Conservation (phyloP, 2,329 filamentous ascomycete genomes). For the Escovopsis sp. region DNA sequence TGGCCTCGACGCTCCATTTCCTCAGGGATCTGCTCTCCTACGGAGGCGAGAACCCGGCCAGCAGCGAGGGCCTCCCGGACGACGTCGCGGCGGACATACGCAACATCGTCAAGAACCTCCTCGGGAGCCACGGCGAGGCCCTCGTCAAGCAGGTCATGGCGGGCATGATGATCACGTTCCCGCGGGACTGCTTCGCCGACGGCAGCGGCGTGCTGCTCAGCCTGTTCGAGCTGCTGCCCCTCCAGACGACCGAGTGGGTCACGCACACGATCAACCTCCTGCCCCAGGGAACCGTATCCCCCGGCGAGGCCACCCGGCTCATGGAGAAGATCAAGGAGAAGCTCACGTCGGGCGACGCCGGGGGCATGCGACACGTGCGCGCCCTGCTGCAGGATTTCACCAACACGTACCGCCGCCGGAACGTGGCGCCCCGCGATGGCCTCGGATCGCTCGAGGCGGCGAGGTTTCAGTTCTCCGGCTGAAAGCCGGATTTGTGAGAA, state of each 20-base stretch:
- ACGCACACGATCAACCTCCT: slow-evolving; percentile 71
- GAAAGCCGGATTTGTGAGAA: slow-evolving; percentile 5
- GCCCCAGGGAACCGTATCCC: slow-evolving; percentile 66
- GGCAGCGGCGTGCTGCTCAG: slow-evolving; percentile 84
- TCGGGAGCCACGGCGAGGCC: slow-evolving; percentile 55
- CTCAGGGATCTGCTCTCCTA: slow-evolving; percentile 84
- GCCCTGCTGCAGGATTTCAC: slow-evolving; percentile 91
- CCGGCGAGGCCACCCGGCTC: slow-evolving; percentile 66
- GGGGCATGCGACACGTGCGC: slow-evolving; percentile 60
- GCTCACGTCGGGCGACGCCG: slow-evolving; percentile 47
- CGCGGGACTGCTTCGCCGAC: slow-evolving; percentile 87
- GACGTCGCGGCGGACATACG: slow-evolving; percentile 55
- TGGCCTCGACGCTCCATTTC: slow-evolving; percentile 86
- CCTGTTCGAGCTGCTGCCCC: slow-evolving; percentile 74
- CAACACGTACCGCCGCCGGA: slow-evolving; percentile 80
- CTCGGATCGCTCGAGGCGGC: slow-evolving; percentile 75
- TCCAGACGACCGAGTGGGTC: slow-evolving; percentile 69
- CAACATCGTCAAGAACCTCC: slow-evolving; percentile 56
- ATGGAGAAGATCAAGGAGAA: slow-evolving; percentile 69
- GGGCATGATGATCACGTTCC: slow-evolving; percentile 99
- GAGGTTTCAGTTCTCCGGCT: slow-evolving; percentile 63
- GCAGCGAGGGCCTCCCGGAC: slow-evolving; percentile 39
- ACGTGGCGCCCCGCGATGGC: slow-evolving; percentile 89
- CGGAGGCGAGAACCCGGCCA: slow-evolving; percentile 59
- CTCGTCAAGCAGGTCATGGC: slow-evolving; percentile 83